phyloP scores from a whole-genome alignment of 345 rosid genomes.

The Anacardium occidentale region DNA sequence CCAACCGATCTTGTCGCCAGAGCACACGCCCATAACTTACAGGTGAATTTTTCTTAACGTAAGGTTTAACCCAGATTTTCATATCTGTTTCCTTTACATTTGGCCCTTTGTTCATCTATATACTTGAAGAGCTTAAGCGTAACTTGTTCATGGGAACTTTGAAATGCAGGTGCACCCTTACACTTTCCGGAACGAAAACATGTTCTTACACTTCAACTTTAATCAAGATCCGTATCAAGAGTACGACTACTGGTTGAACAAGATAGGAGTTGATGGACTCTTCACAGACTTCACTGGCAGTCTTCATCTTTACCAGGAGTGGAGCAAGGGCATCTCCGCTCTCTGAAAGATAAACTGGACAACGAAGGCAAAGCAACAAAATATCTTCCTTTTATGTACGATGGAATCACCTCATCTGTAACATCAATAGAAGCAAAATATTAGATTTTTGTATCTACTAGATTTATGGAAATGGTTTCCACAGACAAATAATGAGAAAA shows the following conservation, averaged over 20 bases:
- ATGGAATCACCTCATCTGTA: background rate
- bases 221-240: conserved; percentile 71
- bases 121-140: background rate
- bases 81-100: too few relatives aligned
- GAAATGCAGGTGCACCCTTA: conserved; percentile 79
- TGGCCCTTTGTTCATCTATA: background rate
- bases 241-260: conserved; percentile 76
- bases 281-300: conserved; percentile 94
- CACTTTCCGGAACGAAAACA: conserved; percentile 74
- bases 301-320: conserved; percentile 63
- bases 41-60: conserved; percentile 55
- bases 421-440: background rate
- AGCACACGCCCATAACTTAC: conserved; percentile 73
- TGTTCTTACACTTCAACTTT: conserved; percentile 57
- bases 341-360: conserved; percentile 15
- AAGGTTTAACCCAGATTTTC: too few relatives aligned
- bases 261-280: conserved; percentile 79
- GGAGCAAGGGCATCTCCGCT: conserved; percentile 53
- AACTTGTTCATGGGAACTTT: conserved; percentile 1
- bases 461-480: background rate
- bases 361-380: too few relatives aligned
- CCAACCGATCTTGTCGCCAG: conserved; percentile 87
- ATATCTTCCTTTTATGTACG: background rate
- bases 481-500: background rate
- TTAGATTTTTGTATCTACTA: background rate